Percentiles rank a stretch among this genome's conserved stretches.
Evolutionary conservation across 768 basidiomycete species (phyloP).

Genomic region (Panaeolus cyanescens): DNA sequence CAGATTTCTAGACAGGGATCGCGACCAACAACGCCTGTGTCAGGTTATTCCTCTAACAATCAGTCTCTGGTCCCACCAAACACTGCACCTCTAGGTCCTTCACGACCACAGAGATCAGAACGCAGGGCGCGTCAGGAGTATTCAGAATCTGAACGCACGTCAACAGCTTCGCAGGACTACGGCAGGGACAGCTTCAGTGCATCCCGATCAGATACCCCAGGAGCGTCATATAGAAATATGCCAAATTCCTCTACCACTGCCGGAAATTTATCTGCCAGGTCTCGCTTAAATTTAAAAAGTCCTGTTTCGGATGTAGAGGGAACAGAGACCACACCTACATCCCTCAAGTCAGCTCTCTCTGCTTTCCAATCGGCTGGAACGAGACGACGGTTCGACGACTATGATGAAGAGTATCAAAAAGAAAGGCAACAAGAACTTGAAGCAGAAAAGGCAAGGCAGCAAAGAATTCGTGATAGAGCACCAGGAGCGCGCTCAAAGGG

Average conservation of each 20-base stretch:
- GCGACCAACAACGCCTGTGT: slow-evolving; percentile 53
- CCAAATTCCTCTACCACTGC: not conserved
- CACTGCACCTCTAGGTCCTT: slow-evolving; percentile 51
- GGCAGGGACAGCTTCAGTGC: slow-evolving; percentile 56
- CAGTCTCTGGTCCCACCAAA: slow-evolving; percentile 39
- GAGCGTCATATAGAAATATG: not conserved
- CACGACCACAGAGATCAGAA: slow-evolving; percentile 70
- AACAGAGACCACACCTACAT: slow-evolving; percentile 42
- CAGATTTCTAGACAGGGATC: slow-evolving; percentile 61
- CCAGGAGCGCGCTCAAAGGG: slow-evolving; percentile 57
- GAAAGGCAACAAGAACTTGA: slow-evolving; percentile 62
- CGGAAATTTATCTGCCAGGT: not conserved
- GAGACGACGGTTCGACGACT: slow-evolving; percentile 55
- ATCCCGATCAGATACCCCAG: slow-evolving; percentile 45
- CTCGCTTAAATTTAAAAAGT: slow-evolving; percentile 31
- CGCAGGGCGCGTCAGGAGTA: slow-evolving; percentile 60
- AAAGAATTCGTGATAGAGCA: slow-evolving; percentile 67
- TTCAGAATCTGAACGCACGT: slow-evolving; percentile 50
- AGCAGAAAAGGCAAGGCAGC: slow-evolving; percentile 65
- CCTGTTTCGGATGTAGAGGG: slow-evolving; percentile 30
- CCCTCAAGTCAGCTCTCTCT: slow-evolving; percentile 58
- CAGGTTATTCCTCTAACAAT: slow-evolving; percentile 33
- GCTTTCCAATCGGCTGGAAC: slow-evolving; percentile 71
- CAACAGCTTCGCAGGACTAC: slow-evolving; percentile 43
- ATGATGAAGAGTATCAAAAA: slow-evolving; percentile 55